Base-by-base conservation (phyloP, 805 yeast genomes). In the Yarrowia yakushimensis region DNA sequence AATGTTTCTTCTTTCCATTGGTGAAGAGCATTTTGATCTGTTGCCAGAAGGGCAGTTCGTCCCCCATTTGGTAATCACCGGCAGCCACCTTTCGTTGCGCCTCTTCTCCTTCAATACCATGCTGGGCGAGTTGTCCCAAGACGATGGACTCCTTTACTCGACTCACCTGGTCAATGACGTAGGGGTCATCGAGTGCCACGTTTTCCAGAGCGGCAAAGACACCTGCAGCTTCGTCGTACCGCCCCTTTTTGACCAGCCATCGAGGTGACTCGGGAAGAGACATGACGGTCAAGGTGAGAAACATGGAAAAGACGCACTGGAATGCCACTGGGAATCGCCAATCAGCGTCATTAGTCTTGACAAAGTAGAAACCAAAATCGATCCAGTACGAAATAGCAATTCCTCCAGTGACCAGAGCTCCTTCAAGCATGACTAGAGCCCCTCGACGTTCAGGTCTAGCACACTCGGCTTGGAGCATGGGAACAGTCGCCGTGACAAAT, bases 231-330 rank as follows among this genome's bases (percentile, higher is more conserved):
- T 73, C 76, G 72, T 76, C 70, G 78, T 77, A 64, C 73, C 81
- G 66, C 69, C 87, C 86, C 67, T 86, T 84, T 68, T 84, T 84
- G 11, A 92, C 89, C 70, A 82, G 85, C 77, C 82, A 92, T 65
- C 97, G 79, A 0, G 97, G 97, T 43, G 93, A 84, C 73, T 92
- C 97, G 0, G 98, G 97, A 28, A 92, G 75, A 13, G 46, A 74
- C 57, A 64, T 85, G 84, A 88, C 76, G 55, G 86, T 72, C 45
- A 87, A 73, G 52, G 89, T 63, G 70, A 86, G 85, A 34, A 86
- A 66, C 63, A 83, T 77, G 12, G 85, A 84, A 60, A 83, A 82
- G 37, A 81, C 65, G 33, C 81, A 73, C 76, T 88, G 96, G 70
- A 87, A 76, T 2, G 90, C 87, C 64, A 88, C 82, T 10, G 94